Evolutionary conservation across 2,329 filamentous ascomycete genomes (phyloP), one percentile per base, ranked within the genome.

Genomic region (Penicillium paneum): DNA sequence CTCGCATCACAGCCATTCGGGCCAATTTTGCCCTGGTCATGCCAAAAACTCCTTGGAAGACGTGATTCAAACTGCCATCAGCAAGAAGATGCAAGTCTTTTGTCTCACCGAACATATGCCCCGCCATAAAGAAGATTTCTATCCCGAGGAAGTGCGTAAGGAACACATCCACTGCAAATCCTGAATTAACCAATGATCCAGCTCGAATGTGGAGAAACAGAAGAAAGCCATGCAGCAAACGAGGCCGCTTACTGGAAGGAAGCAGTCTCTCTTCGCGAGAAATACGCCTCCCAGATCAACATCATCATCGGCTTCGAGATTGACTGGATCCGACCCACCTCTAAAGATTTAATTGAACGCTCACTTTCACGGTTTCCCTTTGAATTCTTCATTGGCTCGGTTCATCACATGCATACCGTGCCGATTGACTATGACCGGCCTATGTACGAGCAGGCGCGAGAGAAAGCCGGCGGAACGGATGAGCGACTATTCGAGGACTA

Each of bases 1-100:
- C 77, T 95, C 94, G 5, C 95, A 97, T 79, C 94, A 99, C 75
- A 96, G 91, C 69, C 94, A 99, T 77, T 97, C 94, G 35, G 94
- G 94, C 60, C 90, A 99, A 72, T 99, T 99, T 79, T 99, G 94
- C 78, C 87, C 87, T 10, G 85, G 88, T 64, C 94, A 99, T 78
- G 94, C 94, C 47, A 85, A 88, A 69, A 85, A 96, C 71, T 82
- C 85, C 19, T 83, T 99, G 10, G 93, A 97, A 72, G 86, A 91
- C 61, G 84, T 97, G 45, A 79, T 97, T 64, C 83, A 86, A 67
- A 83, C 86, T 12, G 93, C 93, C 61, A 90, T 97, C 63, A 74
- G 80, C 44, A 81, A 88, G 57, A 87, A 88, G 40, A 94, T 95
- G 82, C 84, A 85, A 58, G 88, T 88, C 19, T 91, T 97, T 69